Evolutionary conservation across 108 stramenopile species (phyloP), one percentile per base, ranked within the genome.

Genomic region (Cyclotella kingstonii): DNA sequence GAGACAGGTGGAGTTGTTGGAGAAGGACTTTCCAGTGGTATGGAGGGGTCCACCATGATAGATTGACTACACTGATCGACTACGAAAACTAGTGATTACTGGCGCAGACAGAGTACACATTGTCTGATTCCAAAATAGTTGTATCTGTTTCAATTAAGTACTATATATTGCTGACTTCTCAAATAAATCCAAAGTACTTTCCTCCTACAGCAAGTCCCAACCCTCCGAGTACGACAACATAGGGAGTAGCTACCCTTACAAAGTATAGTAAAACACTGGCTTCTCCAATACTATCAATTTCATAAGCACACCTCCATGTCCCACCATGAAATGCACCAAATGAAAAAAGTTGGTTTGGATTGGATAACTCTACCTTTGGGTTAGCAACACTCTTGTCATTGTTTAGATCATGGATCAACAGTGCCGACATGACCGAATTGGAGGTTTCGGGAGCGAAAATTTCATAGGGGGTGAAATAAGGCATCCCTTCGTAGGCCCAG

Each of bases 401-500:
- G 65, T 82, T 85, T 49, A 97, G 72, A 75, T 98, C 98, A 56
- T 84, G 74, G 64, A 96, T 84, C 30, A 98, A 80, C 61, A 98
- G 82, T 45, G 95, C 96, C 9, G 83, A 85, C 98, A 98, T 98
- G 78, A 96, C 95, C 27, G 94, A 93, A 54, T 96, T 96, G 67
- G 95, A 95, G 19, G 94, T 96, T 74, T 96, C 96, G 26, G 95
- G 97, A 27, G 93, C 91, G 64, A 95, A 95, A 47, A 98, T 96
- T 70, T 98, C 98, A 64, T 94, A 91, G 23, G 96, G 95, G 47
- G 67, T 78, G 76, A 98, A 98, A 69, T 89, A 94, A 19, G 93
- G 94, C 94, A 98, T 96, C 43, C 96, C 98, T 57, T 91, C 95
- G 84, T 98, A 98, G 60, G 98, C 98, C 94, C 93, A 87, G 7